Base-by-base conservation (phyloP, 108 stramenopile genomes). In the Mediolabrus comicus region DNA sequence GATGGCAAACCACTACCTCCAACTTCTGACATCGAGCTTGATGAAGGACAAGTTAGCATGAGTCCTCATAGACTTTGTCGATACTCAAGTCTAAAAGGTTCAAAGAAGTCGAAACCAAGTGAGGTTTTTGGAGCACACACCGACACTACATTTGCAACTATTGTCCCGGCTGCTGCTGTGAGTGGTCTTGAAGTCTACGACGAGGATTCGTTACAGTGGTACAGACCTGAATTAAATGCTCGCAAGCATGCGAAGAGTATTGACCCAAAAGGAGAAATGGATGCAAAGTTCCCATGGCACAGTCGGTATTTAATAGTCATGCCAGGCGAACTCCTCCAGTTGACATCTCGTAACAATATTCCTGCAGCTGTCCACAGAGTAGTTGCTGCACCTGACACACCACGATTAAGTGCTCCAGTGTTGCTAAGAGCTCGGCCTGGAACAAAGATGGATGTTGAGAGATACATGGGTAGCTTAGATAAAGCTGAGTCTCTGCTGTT, bases 121-220 rank as follows among this genome's bases (percentile, higher is more conserved):
- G 89, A 94, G 62, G 72, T 87, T 24, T 94, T 94, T 77, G 89
- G 92, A 10, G 92, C 89, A 0, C 89, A 91, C 34, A 89, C 85
- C 0, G 92, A 94, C 62, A 79, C 88, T 1, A 81, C 88, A 3
- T 90, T 91, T 65, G 72, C 91, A 13, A 91, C 92, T 1, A 71
- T 67, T 26, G 84, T 94, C 32, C 92, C 92, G 17, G 89, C 91
- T 4, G 89, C 92, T 12, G 53, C 78, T 14, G 82, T 94, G 9
- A 82, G 83, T 65, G 92, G 92, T 2, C 52, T 94, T 34, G 92
- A 94, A 53, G 88, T 94, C 11, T 91, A 75, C 60, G 88, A 94
- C 61, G 90, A 91, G 61, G 92, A 80, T 34, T 75, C 80, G 13
- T 79, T 82, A 41, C 57, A 84, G 43, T 94, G 92, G 92, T 88